Evolutionary conservation across 371 early-diverging fungal genomes (phyloP).

Genomic region (Mortierella sp.): DNA sequence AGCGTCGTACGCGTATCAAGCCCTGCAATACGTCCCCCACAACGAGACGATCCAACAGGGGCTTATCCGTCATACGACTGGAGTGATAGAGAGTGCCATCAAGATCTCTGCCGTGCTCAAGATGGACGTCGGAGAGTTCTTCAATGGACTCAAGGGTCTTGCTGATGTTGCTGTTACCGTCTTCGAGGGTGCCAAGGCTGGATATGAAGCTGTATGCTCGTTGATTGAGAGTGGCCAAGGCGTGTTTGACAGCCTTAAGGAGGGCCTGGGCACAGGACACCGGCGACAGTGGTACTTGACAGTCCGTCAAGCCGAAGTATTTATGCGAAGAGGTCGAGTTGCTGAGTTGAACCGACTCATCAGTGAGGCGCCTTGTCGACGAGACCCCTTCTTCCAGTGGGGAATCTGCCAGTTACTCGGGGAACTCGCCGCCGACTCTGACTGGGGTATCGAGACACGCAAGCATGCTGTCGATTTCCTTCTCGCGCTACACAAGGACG

Average conservation of each 20-base stretch:
- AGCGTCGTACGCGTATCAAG: slow-evolving; percentile 22
- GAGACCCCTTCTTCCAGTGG: slow-evolving; percentile 22
- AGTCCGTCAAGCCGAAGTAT: slow-evolving; percentile 8
- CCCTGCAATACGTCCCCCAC: slow-evolving; percentile 12
- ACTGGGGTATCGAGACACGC: slow-evolving; percentile 5
- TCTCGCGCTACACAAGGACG: slow-evolving; percentile 7
- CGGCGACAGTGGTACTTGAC: neutral
- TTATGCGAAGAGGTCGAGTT: slow-evolving; percentile 13
- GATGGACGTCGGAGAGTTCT: neutral
- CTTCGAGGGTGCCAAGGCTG: neutral
- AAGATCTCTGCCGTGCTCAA: neutral
- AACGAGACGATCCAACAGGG: neutral
- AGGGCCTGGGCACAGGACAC: neutral
- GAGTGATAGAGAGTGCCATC: neutral
- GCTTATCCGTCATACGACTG: neutral
- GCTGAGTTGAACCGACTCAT: slow-evolving; percentile 15
- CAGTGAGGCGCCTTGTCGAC: slow-evolving; percentile 17
- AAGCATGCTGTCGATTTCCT: slow-evolving; percentile 15
- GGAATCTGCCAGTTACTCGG: slow-evolving; percentile 31
- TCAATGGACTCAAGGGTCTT: slow-evolving; percentile 12
- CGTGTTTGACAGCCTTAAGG: slow-evolving; percentile 3
- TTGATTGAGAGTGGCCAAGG: slow-evolving; percentile 11
- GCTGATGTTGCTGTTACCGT: neutral
- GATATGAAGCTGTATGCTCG: neutral
- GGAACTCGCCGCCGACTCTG: slow-evolving; percentile 6